Conservation (phyloP, 306 rosid genomes). For the Cucurbita maxima region DNA sequence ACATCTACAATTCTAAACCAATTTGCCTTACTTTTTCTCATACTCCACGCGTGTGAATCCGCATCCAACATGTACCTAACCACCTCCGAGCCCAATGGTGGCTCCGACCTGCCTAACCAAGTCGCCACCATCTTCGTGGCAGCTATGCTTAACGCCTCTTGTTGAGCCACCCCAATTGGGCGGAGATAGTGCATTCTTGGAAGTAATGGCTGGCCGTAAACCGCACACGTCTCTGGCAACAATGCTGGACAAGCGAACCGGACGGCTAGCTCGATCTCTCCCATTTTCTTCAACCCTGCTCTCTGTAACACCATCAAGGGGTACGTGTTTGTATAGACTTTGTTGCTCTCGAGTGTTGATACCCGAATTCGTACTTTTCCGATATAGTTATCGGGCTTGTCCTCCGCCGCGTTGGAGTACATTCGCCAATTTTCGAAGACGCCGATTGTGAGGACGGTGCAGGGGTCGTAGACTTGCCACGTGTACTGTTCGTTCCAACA, state of each 20-base stretch:
- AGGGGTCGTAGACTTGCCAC: slow-evolving; percentile 49
- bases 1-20: slow-evolving; percentile 91
- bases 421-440: slow-evolving; percentile 43
- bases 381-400: slow-evolving; percentile 24
- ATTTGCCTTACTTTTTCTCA: slow-evolving; percentile 82
- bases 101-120: slow-evolving; percentile 73
- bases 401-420: slow-evolving; percentile 20
- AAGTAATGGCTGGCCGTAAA: slow-evolving; percentile 68
- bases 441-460: slow-evolving; percentile 38
- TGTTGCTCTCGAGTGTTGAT: slow-evolving; percentile 77
- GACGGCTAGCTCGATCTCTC: slow-evolving; percentile 73
- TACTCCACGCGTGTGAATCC: slow-evolving; percentile 87
- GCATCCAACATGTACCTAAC: slow-evolving; percentile 88
- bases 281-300: slow-evolving; percentile 74
- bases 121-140: slow-evolving; percentile 69
- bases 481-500: slow-evolving; percentile 65
- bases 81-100: slow-evolving; percentile 73
- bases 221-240: slow-evolving; percentile 59
- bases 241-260: slow-evolving; percentile 63
- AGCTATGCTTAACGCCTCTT: slow-evolving; percentile 71
- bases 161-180: slow-evolving; percentile 73
- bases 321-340: slow-evolving; percentile 55
- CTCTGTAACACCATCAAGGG: slow-evolving; percentile 42
- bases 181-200: slow-evolving; percentile 88
- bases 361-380: slow-evolving; percentile 82